Percentiles rank a stretch among this genome's conserved stretches.
Evolutionary conservation across 2,329 filamentous ascomycete species (phyloP).

Genomic region (Acephala macrosclerotiorum): DNA sequence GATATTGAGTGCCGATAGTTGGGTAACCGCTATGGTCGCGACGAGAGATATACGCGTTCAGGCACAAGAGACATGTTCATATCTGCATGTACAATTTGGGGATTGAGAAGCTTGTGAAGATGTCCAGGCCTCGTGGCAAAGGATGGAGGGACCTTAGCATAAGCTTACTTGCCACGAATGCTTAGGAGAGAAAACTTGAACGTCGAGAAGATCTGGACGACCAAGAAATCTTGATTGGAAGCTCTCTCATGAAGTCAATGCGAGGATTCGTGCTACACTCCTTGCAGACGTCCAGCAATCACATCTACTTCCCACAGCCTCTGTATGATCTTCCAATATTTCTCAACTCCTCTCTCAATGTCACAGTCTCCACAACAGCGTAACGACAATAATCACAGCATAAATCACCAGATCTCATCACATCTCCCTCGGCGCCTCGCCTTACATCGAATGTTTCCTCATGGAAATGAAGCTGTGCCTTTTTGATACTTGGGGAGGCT

Average conservation of each 20-base stretch:
- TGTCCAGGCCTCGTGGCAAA: not conserved
- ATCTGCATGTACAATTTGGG: not conserved
- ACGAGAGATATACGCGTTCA: not conserved
- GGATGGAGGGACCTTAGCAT: not conserved
- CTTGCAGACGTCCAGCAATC: not conserved
- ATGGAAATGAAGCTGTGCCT: not conserved
- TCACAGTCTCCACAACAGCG: not conserved
- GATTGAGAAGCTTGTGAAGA: not conserved
- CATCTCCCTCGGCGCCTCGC: conserved; percentile 1
- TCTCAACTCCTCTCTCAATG: not conserved
- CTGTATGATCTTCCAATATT: conserved; percentile 7
- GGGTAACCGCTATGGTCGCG: not conserved
- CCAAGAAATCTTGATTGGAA: not conserved
- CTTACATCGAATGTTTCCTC: conserved; percentile 4
- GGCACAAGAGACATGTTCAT: not conserved
- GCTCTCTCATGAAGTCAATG: not conserved
- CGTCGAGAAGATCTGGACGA: not conserved
- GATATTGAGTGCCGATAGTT: not conserved
- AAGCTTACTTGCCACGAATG: not conserved
- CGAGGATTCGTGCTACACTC: not conserved
- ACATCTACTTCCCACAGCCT: not conserved
- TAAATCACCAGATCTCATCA: conserved; percentile 10
- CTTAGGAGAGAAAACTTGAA: not conserved
- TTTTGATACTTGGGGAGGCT: not conserved
- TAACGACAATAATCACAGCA: not conserved